phyloP scores from a whole-genome alignment of 345 rosid genomes.

The Moricandia moricandioides region DNA sequence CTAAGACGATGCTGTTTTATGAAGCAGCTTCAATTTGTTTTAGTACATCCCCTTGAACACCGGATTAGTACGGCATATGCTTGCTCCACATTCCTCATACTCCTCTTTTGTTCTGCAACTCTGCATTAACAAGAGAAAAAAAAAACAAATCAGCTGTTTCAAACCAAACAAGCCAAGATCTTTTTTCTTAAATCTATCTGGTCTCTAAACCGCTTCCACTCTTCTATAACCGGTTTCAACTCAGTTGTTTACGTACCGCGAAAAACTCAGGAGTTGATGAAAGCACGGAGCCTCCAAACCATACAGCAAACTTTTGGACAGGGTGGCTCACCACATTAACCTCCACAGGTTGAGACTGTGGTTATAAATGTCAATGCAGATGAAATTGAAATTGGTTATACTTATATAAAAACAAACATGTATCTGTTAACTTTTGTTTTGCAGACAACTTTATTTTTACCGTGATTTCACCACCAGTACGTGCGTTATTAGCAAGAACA shows the following conservation, averaged over 20 bases:
- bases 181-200: background rate
- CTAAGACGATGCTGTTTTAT: background rate
- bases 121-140: slow-evolving; percentile 41
- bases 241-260: slow-evolving; percentile 45
- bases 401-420: background rate
- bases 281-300: slow-evolving; percentile 99
- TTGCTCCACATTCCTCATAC: slow-evolving; percentile 95
- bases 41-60: slow-evolving; percentile 98
- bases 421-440: background rate
- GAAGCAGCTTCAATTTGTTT: slow-evolving; percentile 17
- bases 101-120: slow-evolving; percentile 98
- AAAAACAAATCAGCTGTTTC: background rate
- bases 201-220: background rate
- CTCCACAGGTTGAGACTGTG: slow-evolving; percentile 86
- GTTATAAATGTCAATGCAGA: background rate
- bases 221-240: background rate
- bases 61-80: slow-evolving; percentile 99
- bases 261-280: slow-evolving; percentile 98
- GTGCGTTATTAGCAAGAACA: slow-evolving; percentile 77
- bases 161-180: background rate
- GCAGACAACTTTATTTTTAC: slow-evolving; percentile 35
- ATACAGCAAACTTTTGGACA: slow-evolving; percentile 92
- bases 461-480: slow-evolving; percentile 67
- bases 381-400: background rate
- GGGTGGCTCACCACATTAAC: slow-evolving; percentile 96